Conservation (phyloP, 108 stramenopile species). For the Conticribra weissflogii region DNA sequence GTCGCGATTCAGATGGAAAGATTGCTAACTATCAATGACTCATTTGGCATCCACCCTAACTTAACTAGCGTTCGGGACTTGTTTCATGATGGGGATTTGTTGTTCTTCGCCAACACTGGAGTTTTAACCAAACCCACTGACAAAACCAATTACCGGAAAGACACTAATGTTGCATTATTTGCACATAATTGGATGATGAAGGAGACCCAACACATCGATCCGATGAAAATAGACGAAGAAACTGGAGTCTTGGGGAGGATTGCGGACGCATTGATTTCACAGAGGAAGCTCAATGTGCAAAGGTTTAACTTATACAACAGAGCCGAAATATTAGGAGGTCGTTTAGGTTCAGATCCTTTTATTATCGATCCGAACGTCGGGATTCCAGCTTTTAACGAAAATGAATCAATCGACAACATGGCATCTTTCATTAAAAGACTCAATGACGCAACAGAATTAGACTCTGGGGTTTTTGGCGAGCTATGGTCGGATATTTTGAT, state of each 20-base stretch:
- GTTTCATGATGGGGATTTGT: slow-evolving; percentile 1
- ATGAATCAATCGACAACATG: slow-evolving; percentile 26
- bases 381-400: slow-evolving; percentile 30
- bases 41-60: not conserved
- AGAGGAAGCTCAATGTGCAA: slow-evolving; percentile 25
- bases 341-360: slow-evolving; percentile 26
- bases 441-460: slow-evolving; percentile 40
- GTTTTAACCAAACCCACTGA: slow-evolving; percentile 30
- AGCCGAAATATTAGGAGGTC: slow-evolving; percentile 21
- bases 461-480: slow-evolving; percentile 59
- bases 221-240: slow-evolving; percentile 11
- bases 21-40: slow-evolving; percentile 13
- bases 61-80: not conserved
- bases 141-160: slow-evolving; percentile 10
- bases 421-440: slow-evolving; percentile 23
- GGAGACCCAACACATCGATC: slow-evolving; percentile 20
- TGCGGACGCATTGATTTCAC: slow-evolving; percentile 21
- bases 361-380: slow-evolving; percentile 36
- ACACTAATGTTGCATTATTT: slow-evolving; percentile 19
- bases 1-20: not conserved
- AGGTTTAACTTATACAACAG: slow-evolving; percentile 36
- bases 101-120: slow-evolving; percentile 42
- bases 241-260: slow-evolving; percentile 50
- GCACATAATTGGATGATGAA: slow-evolving; percentile 41
- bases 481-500: slow-evolving; percentile 50